Evolutionary conservation across 345 rosid genomes (phyloP), one percentile per base, ranked within the genome.

Genomic region (Eucalyptus sp.): DNA sequence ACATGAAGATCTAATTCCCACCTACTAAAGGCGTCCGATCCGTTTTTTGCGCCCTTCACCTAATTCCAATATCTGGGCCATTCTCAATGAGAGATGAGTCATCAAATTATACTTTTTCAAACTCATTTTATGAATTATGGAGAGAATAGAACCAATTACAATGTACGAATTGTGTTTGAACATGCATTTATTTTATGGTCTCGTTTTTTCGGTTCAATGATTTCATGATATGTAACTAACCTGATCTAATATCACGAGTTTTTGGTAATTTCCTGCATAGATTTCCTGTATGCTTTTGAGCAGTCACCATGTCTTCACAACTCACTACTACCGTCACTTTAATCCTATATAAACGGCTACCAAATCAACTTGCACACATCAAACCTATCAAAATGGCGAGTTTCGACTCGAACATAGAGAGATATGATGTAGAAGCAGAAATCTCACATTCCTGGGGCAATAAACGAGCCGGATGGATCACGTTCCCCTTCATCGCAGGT

Each of bases 401-500:
- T 11, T 27, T 60, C 16, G 15, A 60, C 31, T 60, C 7, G 14
- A 27, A 60, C 15, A 60, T 27, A 60, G 31, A 60, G 66, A 27
- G 27, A 25, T 12, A 2, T 5, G n/a, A 60, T 60, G 66, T 58
- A 24, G 64, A 58, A 11, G 66, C 66, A 60, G 31, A 60, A 11
- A 60, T 60, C 31, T 27, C 66, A 60, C 12, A 25, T 27, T 25
- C 66, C 31, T 27, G 49, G 17, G 29, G 86, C 66, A 27, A 27
- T 13, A 91, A 93, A 50, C 88, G 80, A 29, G 94, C 94, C 37
- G 91, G 92, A 62, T 94, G 95, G 96, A 88, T 91, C 66, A 93
- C 97, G 52, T 91, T 93, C 81, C 94, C 94, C 17, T 95, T 94
- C 92, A 88, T 93, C 16, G 85, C 88, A 22, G 96, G 96, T 94